Percentiles rank a stretch among this genome's conserved stretches.
Conservation (phyloP, 306 rosid species). For the Cicer pinnatifidum region DNA sequence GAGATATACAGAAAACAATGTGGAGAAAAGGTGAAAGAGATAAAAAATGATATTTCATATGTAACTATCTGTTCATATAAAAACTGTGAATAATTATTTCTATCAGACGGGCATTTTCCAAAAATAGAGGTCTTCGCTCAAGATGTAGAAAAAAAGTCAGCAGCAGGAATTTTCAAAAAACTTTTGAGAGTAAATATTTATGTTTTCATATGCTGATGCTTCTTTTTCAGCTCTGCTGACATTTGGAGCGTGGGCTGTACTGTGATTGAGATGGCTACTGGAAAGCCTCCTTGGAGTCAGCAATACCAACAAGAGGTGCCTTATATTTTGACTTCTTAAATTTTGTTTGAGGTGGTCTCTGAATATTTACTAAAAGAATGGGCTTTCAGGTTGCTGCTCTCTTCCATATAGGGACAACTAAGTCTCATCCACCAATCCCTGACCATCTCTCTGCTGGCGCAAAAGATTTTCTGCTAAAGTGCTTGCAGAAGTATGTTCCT, state of each 20-base stretch:
- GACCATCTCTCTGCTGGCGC: constrained; percentile 89
- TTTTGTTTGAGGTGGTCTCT: constrained; percentile 36
- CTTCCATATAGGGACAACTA: constrained; percentile 93
- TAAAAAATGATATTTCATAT: not conserved
- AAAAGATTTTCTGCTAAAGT: constrained; percentile 88
- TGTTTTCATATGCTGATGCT: constrained; percentile 39
- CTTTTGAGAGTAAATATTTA: constrained; percentile 40
- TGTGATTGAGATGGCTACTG: constrained; percentile 99
- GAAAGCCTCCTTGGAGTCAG: constrained; percentile 99
- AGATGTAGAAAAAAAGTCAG: constrained; percentile 28
- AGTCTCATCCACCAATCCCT: constrained; percentile 99
- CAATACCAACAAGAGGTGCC: constrained; percentile 94
- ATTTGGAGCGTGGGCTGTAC: constrained; percentile 99
- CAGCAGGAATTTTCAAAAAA: constrained; percentile 21
- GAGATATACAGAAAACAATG: not conserved
- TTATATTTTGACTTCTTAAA: constrained; percentile 31
- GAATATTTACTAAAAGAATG: constrained; percentile 50
- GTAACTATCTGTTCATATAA: not conserved
- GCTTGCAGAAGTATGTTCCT: constrained; percentile 80
- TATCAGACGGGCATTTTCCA: not conserved
- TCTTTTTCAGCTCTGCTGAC: constrained; percentile 87
- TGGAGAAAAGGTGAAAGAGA: not conserved
- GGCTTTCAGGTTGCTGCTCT: constrained; percentile 92
- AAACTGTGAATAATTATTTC: not conserved
- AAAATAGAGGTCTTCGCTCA: constrained; percentile 20